A percentile compares a stretch with the other conserved stretches of the same genome.
phyloP scores from a whole-genome alignment of 768 basidiomycete species.

The Bullera alba region DNA sequence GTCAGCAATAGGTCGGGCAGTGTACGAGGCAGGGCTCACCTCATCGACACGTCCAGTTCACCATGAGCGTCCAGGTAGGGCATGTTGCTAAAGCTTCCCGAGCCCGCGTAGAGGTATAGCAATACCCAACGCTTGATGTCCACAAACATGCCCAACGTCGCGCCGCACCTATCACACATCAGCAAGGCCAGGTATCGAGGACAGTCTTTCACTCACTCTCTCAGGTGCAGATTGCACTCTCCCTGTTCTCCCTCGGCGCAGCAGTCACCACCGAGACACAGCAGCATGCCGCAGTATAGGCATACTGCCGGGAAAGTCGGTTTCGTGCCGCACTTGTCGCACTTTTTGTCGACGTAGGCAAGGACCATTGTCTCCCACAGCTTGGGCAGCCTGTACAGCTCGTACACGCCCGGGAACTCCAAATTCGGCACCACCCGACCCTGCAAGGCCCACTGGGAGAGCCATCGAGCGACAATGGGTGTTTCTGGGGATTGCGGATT shows the following conservation, averaged over 20 bases:
- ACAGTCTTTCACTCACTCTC: slow-evolving; percentile 63
- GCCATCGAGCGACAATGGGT: slow-evolving; percentile 69
- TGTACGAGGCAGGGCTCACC: slow-evolving; percentile 51
- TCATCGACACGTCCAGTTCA: slow-evolving; percentile 84
- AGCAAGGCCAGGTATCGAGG: not conserved
- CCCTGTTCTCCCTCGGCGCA: slow-evolving; percentile 66
- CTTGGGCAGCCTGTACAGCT: slow-evolving; percentile 69
- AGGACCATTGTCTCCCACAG: slow-evolving; percentile 77
- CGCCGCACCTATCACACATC: slow-evolving; percentile 78
- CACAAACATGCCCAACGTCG: slow-evolving; percentile 80
- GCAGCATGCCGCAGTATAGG: slow-evolving; percentile 75
- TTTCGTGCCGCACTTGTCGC: slow-evolving; percentile 66
- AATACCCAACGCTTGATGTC: slow-evolving; percentile 86
- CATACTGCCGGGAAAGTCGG: slow-evolving; percentile 86
- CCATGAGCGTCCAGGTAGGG: slow-evolving; percentile 93
- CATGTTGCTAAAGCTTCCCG: slow-evolving; percentile 78
- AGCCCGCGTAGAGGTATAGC: slow-evolving; percentile 77
- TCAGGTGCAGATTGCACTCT: slow-evolving; percentile 90
- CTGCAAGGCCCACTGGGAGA: slow-evolving; percentile 76
- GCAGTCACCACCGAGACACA: slow-evolving; percentile 88
- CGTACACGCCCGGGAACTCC: slow-evolving; percentile 77
- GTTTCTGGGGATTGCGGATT: slow-evolving; percentile 25
- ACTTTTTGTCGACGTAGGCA: slow-evolving; percentile 64
- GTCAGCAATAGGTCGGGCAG: slow-evolving; percentile 2
- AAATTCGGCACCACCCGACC: slow-evolving; percentile 66